Conservation (phyloP, 768 basidiomycete genomes). For the Leccinum sublutescens region DNA sequence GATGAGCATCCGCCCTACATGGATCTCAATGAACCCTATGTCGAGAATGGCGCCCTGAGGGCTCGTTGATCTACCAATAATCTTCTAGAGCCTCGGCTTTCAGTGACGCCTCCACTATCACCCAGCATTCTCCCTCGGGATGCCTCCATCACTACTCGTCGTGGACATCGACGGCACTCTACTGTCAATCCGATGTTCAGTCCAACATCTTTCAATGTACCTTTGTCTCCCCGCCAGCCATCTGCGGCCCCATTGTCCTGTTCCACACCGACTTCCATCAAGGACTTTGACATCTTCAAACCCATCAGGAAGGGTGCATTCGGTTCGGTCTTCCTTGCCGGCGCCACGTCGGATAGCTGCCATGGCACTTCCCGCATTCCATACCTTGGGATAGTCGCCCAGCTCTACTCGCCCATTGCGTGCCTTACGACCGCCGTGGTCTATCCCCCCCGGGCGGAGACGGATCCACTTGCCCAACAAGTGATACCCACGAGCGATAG, state of each 20-base stretch:
- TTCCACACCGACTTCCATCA: constrained; percentile 76
- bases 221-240: constrained; percentile 85
- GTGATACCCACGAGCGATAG: constrained; percentile 39
- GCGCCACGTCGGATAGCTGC: constrained; percentile 16
- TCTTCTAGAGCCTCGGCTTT: constrained; percentile 60
- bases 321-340: neutral
- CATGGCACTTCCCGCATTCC: constrained; percentile 30
- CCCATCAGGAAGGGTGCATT: too few relatives aligned
- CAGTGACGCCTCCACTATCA: constrained; percentile 75
- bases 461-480: constrained; percentile 28
- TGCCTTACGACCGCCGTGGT: constrained; percentile 17
- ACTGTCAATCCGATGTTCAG: constrained; percentile 62
- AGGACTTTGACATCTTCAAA: too few relatives aligned
- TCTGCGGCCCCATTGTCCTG: constrained; percentile 75
- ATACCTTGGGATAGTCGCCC: constrained; percentile 17
- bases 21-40: constrained; percentile 56
- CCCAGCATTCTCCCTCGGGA: constrained; percentile 57
- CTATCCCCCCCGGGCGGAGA: constrained; percentile 28
- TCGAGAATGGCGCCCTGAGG: constrained; percentile 45
- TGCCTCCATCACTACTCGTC: constrained; percentile 42
- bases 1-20: constrained; percentile 65
- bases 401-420: constrained; percentile 21
- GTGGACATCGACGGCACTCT: constrained; percentile 69
- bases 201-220: constrained; percentile 48
- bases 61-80: constrained; percentile 66